Conservation (phyloP, 2,329 filamentous ascomycete species). For the Fusarium concolor region DNA sequence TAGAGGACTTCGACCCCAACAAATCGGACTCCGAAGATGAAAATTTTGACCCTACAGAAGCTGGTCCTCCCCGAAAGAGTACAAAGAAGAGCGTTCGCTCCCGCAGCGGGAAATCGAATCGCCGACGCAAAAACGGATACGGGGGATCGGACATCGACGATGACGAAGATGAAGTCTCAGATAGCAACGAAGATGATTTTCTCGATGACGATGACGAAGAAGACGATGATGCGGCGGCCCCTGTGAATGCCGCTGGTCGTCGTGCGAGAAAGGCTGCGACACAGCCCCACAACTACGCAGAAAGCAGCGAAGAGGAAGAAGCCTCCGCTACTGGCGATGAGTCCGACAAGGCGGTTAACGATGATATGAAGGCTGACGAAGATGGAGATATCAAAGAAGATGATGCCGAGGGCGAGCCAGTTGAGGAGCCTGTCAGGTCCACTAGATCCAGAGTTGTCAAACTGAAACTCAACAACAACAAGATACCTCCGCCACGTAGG, state of each 20-base stretch:
- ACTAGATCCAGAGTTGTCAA: conserved; percentile 57
- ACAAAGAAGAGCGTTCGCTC: conserved; percentile 58
- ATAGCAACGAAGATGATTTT: conserved; percentile 64
- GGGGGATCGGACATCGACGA: conserved; percentile 70
- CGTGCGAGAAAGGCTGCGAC: conserved; percentile 61
- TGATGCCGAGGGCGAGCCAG: conserved; percentile 42
- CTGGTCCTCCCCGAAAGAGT: conserved; percentile 54
- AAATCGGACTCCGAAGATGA: conserved; percentile 75
- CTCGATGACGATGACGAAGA: conserved; percentile 60
- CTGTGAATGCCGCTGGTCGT: conserved; percentile 61
- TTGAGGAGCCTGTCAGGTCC: conserved; percentile 39
- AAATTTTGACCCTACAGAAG: conserved; percentile 70
- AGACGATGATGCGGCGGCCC: conserved; percentile 56
- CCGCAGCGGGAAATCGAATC: conserved; percentile 49
- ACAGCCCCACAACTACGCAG: conserved; percentile 60
- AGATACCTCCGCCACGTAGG: conserved; percentile 55
- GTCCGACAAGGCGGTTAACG: conserved; percentile 44
- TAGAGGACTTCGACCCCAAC: conserved; percentile 73
- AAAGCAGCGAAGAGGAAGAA: conserved; percentile 57
- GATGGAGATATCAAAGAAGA: conserved; percentile 45
- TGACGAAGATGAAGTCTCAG: conserved; percentile 67
- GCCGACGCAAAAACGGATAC: conserved; percentile 60
- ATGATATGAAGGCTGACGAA: conserved; percentile 45
- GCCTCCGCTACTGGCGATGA: conserved; percentile 48
- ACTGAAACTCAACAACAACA: conserved; percentile 56